A percentile compares a stretch with the other conserved stretches of the same genome.
Evolutionary conservation across 441 rosid genomes (phyloP).

Genomic region (Eutrema salsugineum): DNA sequence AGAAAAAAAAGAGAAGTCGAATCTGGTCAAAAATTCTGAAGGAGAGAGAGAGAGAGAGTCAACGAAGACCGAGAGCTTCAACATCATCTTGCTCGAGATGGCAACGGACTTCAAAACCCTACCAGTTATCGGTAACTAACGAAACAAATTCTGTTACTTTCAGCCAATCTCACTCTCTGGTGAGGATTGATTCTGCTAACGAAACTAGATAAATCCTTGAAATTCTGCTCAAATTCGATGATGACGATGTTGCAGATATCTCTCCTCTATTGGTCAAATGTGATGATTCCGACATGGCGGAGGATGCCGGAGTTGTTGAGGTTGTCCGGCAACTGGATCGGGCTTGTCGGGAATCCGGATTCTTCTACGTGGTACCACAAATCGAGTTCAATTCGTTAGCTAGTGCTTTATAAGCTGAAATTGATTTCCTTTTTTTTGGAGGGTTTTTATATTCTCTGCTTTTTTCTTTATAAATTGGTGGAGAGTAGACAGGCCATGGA

Average conservation of each 20-base stretch:
- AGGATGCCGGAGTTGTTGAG: conserved; percentile 48
- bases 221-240: not conserved
- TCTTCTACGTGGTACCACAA: conserved; percentile 79
- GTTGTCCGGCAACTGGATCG: conserved; percentile 59
- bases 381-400: not conserved
- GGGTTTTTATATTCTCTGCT: not conserved
- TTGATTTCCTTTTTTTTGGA: not conserved
- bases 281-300: conserved; percentile 58
- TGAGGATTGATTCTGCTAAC: no score
- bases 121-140: no score
- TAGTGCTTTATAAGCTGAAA: not conserved
- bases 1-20: no score
- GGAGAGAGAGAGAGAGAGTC: no score
- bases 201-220: not conserved
- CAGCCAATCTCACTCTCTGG: no score
- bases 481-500: conserved; percentile 77
- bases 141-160: no score
- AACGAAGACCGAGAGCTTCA: no score
- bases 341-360: conserved; percentile 86
- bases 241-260: conserved; percentile 46
- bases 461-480: not conserved
- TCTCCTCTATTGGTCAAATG: conserved; percentile 54
- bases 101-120: no score
- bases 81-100: no score
- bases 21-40: no score